Base-by-base conservation (phyloP, 768 basidiomycete species). In the Suillus alpinus region DNA sequence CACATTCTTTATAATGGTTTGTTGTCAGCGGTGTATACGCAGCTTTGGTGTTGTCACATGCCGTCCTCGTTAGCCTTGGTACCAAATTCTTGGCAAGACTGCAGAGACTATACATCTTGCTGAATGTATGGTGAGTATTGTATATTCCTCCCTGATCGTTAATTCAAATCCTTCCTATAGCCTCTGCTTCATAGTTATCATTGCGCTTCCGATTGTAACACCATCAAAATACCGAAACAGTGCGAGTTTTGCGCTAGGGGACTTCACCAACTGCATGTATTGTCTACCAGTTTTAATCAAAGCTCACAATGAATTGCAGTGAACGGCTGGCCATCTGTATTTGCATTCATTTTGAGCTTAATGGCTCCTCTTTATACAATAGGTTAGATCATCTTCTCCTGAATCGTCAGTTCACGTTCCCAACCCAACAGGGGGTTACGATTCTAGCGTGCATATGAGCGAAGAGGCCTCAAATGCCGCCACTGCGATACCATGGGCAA, bases 391-490 rank as follows among this genome's bases (percentile, higher is more conserved):
- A n/a, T 32, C 18, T 12, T n/a, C 18, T 52, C 2, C 9, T 36
- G 6, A 13, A n/a, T 49, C 14, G 18, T 50, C 31, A 18, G 18
- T n/a, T 32, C 31, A 1, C 10, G 10, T 32, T 50, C 13, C 1
- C 64, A 85, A 87, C 66, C 80, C 80, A 79, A 52, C 34, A 70
- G 68, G 66, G 37, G 64, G 59, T 16, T 78, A 76, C 64, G 86
- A 89, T 67, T 80, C 81, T 0, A 79, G 77, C 52, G 83, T 89
- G 0, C 87, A 89, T 64, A 87, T 90, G 60, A 86, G 84, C 57
- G 88, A 89, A 67, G 88, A 89, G 68, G 86, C 86, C 0, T 78
- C 81, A 0, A 92, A 92, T 65, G 89, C 89, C 0, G 81, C 83
- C 18, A 77, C 75, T 0, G 87, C 86, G 26, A 86, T 89, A 4